phyloP scores from a whole-genome alignment of 352 stramenopile species.

The Phytophthora fragariaefolia region DNA sequence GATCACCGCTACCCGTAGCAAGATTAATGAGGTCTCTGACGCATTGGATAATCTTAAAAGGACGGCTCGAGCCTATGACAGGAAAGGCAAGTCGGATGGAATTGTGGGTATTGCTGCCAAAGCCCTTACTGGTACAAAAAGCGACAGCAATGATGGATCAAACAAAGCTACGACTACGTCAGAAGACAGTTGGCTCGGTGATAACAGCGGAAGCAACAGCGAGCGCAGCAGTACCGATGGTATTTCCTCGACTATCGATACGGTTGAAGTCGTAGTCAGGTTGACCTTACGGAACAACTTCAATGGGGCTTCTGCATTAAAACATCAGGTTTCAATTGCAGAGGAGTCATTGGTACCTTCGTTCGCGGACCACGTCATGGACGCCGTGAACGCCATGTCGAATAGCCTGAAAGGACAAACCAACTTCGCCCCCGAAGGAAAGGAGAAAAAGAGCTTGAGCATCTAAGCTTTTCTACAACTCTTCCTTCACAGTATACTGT shows the following conservation, averaged over 20 bases:
- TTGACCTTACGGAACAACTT: constrained; percentile 25
- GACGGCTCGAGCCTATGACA: constrained; percentile 27
- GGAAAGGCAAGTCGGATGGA: constrained; percentile 15
- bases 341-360: constrained; percentile 23
- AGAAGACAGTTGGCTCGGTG: constrained; percentile 18
- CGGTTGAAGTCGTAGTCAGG: constrained; percentile 26
- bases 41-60: constrained; percentile 23
- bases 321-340: constrained; percentile 24
- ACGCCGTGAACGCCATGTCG: constrained; percentile 14
- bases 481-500: no score
- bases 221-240: constrained; percentile 1
- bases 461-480: constrained; percentile 9
- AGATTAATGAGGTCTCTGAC: constrained; percentile 17
- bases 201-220: constrained; percentile 10
- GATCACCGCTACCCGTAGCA: constrained; percentile 21
- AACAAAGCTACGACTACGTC: constrained; percentile 11
- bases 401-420: constrained; percentile 22
- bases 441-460: constrained; percentile 16
- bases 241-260: constrained; percentile 10
- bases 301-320: constrained; percentile 25
- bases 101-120: neutral
- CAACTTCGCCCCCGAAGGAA: neutral
- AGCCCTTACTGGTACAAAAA: neutral
- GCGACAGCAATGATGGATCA: neutral
- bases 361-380: constrained; percentile 19